Base-by-base conservation (phyloP, 495 filamentous ascomycete species). In the Venustampulla echinocandica region DNA sequence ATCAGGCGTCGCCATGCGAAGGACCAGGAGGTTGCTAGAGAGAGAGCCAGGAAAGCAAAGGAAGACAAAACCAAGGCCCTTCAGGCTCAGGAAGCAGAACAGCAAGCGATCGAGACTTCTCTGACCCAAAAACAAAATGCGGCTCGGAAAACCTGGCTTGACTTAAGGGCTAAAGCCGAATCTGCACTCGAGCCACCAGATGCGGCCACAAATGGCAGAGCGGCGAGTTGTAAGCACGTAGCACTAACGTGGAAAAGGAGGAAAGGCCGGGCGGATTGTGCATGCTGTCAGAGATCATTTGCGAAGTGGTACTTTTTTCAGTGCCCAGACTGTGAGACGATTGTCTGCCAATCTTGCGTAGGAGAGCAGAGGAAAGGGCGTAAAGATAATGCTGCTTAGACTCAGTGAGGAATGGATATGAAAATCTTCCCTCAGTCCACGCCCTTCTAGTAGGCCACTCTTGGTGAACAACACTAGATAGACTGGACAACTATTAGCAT, bases 231-330 rank as follows among this genome's bases (percentile, higher is more conserved):
- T 15, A 30, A 44, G 41, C 24, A 44, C 24, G 24, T 30, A 44
- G 24, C 24, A 32, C 24, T 44, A 18, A 44, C 24, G 23, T 44
- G 24, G 24, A 6, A 44, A 22, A 44, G 24, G 23, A 44, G 41
- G 14, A 44, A 44, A 44, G 6, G 4, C 22, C 39, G 28, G 14
- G 27, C 27, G 27, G 27, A 30, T 30, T 30, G 27, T 30, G 27
- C 27, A 13, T 30, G 6, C 13, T 30, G 27, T 30, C 27, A 30
- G 27, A 30, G 13, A 30, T 30, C 45, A 1, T 57, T 60, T 22
- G 24, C 20, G 3, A 46, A 61, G 13, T 61, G 56, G 56, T 43
- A 55, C 10, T 49, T 56, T 0, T 47, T 64, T 61, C 14, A 58
- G 24, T 19, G 43, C 30, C 0, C 43, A 46, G 11, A 46, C 27